Conservation (phyloP, 805 yeast species). For the Schizosaccharomyces cryophilus region DNA sequence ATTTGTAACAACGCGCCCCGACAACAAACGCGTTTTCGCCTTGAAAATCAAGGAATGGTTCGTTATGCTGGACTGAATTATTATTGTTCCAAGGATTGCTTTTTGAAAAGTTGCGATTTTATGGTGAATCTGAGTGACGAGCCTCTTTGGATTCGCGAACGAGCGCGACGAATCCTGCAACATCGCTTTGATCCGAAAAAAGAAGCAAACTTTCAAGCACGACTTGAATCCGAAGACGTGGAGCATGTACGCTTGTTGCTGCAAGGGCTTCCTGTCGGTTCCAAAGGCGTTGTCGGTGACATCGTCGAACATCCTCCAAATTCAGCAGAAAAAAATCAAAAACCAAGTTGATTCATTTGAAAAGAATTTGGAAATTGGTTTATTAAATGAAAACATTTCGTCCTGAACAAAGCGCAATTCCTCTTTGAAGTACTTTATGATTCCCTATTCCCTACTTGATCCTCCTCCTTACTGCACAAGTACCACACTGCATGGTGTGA, state of each 20-base stretch:
- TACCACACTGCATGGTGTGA: too few species aligned
- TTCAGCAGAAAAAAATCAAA: neutral
- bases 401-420: too few species aligned
- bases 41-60: neutral
- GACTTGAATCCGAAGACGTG: neutral
- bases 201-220: neutral
- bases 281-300: neutral
- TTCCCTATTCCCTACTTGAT: too few species aligned
- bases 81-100: neutral
- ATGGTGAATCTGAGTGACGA: neutral
- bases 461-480: too few species aligned
- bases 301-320: neutral
- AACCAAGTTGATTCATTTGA: neutral
- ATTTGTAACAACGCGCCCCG: neutral
- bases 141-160: slow-evolving; percentile 1
- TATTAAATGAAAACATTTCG: too few species aligned
- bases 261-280: neutral
- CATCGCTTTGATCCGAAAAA: neutral
- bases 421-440: too few species aligned
- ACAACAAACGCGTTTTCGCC: neutral
- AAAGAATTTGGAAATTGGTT: neutral
- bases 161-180: neutral
- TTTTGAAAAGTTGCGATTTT: neutral
- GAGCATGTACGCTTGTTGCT: neutral
- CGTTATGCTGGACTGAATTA: neutral